Conservation (phyloP, 2,329 filamentous ascomycete species). For the Dothistroma pini region DNA sequence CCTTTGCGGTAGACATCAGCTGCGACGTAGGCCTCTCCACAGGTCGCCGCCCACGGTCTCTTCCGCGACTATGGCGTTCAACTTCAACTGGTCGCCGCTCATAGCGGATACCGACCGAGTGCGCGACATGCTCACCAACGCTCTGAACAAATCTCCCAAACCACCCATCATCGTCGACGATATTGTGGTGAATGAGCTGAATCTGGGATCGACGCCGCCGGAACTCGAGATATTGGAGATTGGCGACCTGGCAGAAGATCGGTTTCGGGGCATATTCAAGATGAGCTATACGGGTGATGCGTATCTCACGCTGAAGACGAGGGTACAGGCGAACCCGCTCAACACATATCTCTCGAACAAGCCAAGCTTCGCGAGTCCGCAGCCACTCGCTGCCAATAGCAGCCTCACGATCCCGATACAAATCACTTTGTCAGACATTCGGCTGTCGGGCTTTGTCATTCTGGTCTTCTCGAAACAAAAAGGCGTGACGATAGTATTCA, state of each 20-base stretch:
- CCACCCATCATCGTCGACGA: conserved; percentile 99
- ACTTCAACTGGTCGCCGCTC: conserved; percentile 99
- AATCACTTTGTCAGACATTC: conserved; percentile 93
- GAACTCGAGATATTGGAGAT: conserved; percentile 97
- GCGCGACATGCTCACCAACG: conserved; percentile 88
- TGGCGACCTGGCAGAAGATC: conserved; percentile 92
- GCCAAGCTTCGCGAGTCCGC: conserved; percentile 85
- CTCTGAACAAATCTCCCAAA: conserved; percentile 95
- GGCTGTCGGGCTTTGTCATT: conserved; percentile 94
- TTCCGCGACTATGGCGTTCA: conserved; percentile 78
- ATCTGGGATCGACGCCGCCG: conserved; percentile 89
- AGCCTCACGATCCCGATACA: conserved; percentile 96
- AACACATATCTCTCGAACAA: conserved; percentile 94
- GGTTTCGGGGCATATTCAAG: conserved; percentile 97
- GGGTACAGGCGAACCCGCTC: conserved; percentile 94
- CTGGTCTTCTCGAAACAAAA: conserved; percentile 97
- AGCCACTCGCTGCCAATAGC: conserved; percentile 84
- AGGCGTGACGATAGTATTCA: conserved; percentile 91
- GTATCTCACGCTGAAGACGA: conserved; percentile 88
- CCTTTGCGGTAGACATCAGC: conserved; percentile 4
- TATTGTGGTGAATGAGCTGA: conserved; percentile 96
- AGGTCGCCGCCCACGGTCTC: conserved; percentile 5
- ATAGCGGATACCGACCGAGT: conserved; percentile 91
- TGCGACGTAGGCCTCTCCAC: conserved; percentile 9
- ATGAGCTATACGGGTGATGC: conserved; percentile 98